Evolutionary conservation across 345 rosid genomes (phyloP).

Genomic region (Viola odorata): DNA sequence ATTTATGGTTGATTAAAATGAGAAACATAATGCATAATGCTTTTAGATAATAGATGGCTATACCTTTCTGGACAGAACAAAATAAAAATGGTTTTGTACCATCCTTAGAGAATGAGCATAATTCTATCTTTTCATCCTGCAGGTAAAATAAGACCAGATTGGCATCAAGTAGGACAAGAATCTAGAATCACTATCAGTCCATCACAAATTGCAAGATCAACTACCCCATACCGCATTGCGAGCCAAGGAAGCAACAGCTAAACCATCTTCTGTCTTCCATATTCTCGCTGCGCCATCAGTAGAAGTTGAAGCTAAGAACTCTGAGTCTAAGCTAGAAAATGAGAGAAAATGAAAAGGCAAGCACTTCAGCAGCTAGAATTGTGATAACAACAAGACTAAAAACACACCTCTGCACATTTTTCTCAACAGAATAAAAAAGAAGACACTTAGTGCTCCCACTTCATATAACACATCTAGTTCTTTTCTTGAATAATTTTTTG

Average conservation of each 20-base stretch:
- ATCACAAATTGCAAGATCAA: slow-evolving; percentile 2
- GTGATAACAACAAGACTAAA: not conserved
- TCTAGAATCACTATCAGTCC: not conserved
- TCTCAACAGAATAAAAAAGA: not conserved
- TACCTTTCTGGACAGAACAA: slow-evolving; percentile 74
- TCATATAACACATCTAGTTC: not conserved
- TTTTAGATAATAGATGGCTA: not conserved
- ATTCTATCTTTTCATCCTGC: slow-evolving; percentile 82
- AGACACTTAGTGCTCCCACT: not conserved
- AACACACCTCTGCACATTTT: not conserved
- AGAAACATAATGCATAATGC: not conserved
- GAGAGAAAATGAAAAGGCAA: slow-evolving; percentile 14
- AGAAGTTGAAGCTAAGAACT: slow-evolving; percentile 80
- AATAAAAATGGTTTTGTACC: slow-evolving; percentile 90
- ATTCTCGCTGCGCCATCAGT: slow-evolving; percentile 89
- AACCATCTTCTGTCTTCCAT: slow-evolving; percentile 88
- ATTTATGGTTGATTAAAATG: not conserved
- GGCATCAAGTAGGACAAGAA: slow-evolving; percentile 10
- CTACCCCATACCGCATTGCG: slow-evolving; percentile 54
- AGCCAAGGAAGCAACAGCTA: slow-evolving; percentile 60
- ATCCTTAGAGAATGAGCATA: slow-evolving; percentile 85
- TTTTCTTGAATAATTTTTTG: not conserved
- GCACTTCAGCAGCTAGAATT: slow-evolving; percentile 7
- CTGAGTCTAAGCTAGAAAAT: slow-evolving; percentile 73
- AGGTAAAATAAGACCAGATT: slow-evolving; percentile 8